Percentiles rank a stretch among this genome's conserved stretches.
These are phyloP conservation scores for Volvox reticuliferus DNA, from an alignment of 139 green algal genomes.

Conservation along the genomic window DNA sequence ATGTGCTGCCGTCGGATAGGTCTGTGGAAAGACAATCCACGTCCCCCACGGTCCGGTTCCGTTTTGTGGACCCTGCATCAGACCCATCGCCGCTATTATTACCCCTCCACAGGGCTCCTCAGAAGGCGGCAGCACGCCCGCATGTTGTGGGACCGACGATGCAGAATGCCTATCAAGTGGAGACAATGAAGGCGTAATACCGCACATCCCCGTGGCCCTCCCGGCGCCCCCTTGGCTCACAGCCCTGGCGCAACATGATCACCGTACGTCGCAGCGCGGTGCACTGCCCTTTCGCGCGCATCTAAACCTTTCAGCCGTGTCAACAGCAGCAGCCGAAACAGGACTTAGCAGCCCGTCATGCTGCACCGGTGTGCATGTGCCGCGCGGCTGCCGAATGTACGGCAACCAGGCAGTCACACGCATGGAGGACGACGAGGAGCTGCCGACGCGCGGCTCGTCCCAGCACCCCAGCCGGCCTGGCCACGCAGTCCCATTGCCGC, in stretches of 20 bases:
- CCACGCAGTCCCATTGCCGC: not conserved
- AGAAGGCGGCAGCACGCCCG: not conserved
- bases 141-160: not conserved
- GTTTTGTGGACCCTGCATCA: too few species aligned
- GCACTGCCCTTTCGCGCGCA: too few species aligned
- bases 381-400: not conserved
- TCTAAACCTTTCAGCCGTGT: too few species aligned
- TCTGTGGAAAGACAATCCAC: too few species aligned
- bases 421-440: not conserved
- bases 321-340: too few species aligned
- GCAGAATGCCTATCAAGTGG: constrained; percentile 23
- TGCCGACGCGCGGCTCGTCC: not conserved
- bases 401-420: not conserved
- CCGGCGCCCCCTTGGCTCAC: too few species aligned
- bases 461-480: constrained; percentile 24
- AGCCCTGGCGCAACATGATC: too few species aligned
- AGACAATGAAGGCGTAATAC: constrained; percentile 28
- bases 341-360: not conserved
- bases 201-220: not conserved
- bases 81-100: too few species aligned
- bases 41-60: too few species aligned
- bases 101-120: not conserved
- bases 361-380: not conserved
- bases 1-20: too few species aligned
- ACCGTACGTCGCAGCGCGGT: too few species aligned